These are phyloP conservation scores for Yamadazyma aaseri DNA, from an alignment of 1,139 yeast species.

Conservation along the genomic window DNA sequence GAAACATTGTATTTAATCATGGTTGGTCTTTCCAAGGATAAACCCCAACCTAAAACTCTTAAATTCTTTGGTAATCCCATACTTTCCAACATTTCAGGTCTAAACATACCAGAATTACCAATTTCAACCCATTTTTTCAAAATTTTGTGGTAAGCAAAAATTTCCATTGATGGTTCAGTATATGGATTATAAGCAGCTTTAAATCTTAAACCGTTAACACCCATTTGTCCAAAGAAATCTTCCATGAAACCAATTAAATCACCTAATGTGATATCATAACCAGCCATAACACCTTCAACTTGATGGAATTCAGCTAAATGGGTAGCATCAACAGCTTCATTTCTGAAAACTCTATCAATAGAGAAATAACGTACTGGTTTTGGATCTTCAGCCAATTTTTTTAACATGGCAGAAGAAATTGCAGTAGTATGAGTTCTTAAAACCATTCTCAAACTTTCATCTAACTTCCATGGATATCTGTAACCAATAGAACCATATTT, in stretches of 20 bases:
- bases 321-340: conserved; percentile 99
- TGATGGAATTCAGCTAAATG: conserved; percentile 99
- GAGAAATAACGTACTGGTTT: conserved; percentile 91
- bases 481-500: conserved; percentile 95
- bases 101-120: conserved; percentile 99
- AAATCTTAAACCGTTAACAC: conserved; percentile 90
- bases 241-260: conserved; percentile 98
- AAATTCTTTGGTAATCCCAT: conserved; percentile 96
- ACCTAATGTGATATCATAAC: conserved; percentile 90
- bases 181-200: conserved; percentile 99
- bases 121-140: conserved; percentile 97
- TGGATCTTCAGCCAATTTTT: conserved; percentile 84
- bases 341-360: conserved; percentile 97
- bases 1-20: conserved; percentile 97
- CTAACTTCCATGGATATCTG: conserved; percentile 95
- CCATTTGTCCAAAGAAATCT: conserved; percentile 95
- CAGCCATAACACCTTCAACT: conserved; percentile 98
- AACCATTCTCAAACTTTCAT: conserved; percentile 87
- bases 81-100: conserved; percentile 98
- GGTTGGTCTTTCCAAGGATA: conserved; percentile 96
- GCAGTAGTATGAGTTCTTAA: conserved; percentile 98
- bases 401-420: conserved; percentile 83
- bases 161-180: conserved; percentile 98
- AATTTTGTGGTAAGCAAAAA: conserved; percentile 94
- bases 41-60: conserved; percentile 97